These are phyloP conservation scores for Ilyonectria destructans DNA, from an alignment of 2,329 filamentous ascomycete species.

Conservation along the genomic window DNA sequence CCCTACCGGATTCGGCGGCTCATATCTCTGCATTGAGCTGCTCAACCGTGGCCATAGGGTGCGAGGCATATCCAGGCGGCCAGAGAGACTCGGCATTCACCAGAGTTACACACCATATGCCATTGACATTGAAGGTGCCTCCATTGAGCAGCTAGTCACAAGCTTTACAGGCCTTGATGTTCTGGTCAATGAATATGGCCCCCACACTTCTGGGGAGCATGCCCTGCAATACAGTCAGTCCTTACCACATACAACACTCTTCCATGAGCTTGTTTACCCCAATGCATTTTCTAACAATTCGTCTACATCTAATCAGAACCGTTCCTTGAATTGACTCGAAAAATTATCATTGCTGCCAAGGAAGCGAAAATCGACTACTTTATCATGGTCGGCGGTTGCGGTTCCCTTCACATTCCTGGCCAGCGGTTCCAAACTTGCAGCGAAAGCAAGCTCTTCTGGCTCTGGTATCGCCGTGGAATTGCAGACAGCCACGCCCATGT, in stretches of 20 bases:
- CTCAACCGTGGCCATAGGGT: constrained; percentile 24
- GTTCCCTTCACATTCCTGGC: constrained; percentile 16
- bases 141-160: neutral
- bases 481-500: constrained; percentile 32
- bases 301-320: neutral
- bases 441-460: constrained; percentile 26
- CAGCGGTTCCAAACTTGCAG: neutral
- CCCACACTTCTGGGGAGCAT: constrained; percentile 24
- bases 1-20: constrained; percentile 26
- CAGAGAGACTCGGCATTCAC: neutral
- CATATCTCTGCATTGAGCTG: constrained; percentile 29
- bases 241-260: constrained; percentile 9
- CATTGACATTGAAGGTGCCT: neutral
- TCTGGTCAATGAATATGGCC: constrained; percentile 24
- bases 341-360: constrained; percentile 25
- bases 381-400: constrained; percentile 28
- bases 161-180: constrained; percentile 15
- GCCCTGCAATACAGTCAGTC: constrained; percentile 26
- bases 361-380: constrained; percentile 26
- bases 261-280: too few relatives aligned
- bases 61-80: constrained; percentile 18
- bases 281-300: neutral
- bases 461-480: constrained; percentile 25
- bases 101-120: neutral
- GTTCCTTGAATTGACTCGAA: neutral